Base-by-base conservation (phyloP, 2,329 filamentous ascomycete genomes). In the Colletotrichum australisinense region DNA sequence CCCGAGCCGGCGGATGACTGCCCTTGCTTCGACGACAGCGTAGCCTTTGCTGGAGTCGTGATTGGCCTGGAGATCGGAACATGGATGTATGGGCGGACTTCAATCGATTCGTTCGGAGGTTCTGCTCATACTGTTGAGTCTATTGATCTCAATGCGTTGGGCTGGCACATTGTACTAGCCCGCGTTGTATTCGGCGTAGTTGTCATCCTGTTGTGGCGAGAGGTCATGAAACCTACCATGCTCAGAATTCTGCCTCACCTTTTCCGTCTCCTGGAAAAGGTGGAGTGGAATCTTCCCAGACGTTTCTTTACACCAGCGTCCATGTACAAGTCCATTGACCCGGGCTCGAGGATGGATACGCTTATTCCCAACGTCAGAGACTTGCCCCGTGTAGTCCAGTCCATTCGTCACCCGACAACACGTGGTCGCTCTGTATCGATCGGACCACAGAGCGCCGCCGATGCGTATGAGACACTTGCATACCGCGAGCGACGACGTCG, bases 1-100 rank as follows among this genome's bases (percentile, higher is more conserved):
- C 97, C 97, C 0, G 97, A 99, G 79, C 97, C 97, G 0, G 97
- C 95, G 1, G 97, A 99, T 81, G 95, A 98, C 81, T 99, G 97
- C 77, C 96, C 96, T 5, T 98, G 96, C 82, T 98, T 97, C 80
- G 96, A 98, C 80, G 96, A 98, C 83, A 97, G 94, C 78, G 94
- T 98, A 62, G 93, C 95, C 4, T 98, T 98, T 83, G 93, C 95
- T 24, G 96, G 94, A 1, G 95, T 98, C 26, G 88, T 97, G 67
- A 94, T 98, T 77, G 97, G 97, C 0, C 86, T 94, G 59, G 93
- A 97, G 78, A 84, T 94, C 73, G 96, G 94, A 11, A 93, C 91
- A 8, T 98, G 95, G 96, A 94, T 95, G 78, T 94, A 94, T 78
- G 89, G 89, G 1, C 88, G 88, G 67, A 91, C 91, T 8, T 72